Evolutionary conservation across 768 basidiomycete genomes (phyloP), one percentile per base, ranked within the genome.

Genomic region (Pluteus cervinus): DNA sequence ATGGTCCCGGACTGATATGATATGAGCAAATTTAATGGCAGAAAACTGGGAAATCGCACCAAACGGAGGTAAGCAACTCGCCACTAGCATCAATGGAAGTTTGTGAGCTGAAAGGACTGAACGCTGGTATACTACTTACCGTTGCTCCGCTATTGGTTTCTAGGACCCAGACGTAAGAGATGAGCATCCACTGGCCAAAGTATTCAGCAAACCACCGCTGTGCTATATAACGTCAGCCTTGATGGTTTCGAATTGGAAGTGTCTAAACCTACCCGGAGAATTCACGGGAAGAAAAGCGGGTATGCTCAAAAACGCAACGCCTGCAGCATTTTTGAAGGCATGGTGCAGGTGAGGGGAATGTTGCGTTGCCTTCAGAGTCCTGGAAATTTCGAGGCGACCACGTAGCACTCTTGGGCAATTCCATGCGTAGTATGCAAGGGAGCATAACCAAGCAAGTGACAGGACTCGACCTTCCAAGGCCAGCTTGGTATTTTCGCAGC

Each of bases 71-170:
- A 69, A 5, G 62, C 65, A 4, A 67, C 60, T 29, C 70, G 54
- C 62, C 68, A 71, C 55, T 57, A 24, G 28, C 18, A 24, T 10
- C 17, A 31, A 34, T 20, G 38, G 37, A 31, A 29, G 28, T 39
- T 32, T 26, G 22, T 24, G 15, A 26, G 16, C 33, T 20, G 15
- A 33, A 14, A 20, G 17, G n/a, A 8, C 20, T 36, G 25, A 6
- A 29, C 16, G 21, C 15, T 6, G n/a, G 8, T 8, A 15, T 10
- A 26, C 12, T 14, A 30, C 53, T 35, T 20, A 56, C 57, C 5
- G 71, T 73, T 26, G 71, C 70, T n/a, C 70, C 72, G 1, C 66
- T 69, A 41, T 68, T 74, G 6, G 69, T 70, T 46, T 71, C 69
- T 22, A 73, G 53, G 4, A 74, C 69, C 69, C 69, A 73, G 1